Base-by-base conservation (phyloP, 2,329 filamentous ascomycete genomes). In the Penicillium sp. region DNA sequence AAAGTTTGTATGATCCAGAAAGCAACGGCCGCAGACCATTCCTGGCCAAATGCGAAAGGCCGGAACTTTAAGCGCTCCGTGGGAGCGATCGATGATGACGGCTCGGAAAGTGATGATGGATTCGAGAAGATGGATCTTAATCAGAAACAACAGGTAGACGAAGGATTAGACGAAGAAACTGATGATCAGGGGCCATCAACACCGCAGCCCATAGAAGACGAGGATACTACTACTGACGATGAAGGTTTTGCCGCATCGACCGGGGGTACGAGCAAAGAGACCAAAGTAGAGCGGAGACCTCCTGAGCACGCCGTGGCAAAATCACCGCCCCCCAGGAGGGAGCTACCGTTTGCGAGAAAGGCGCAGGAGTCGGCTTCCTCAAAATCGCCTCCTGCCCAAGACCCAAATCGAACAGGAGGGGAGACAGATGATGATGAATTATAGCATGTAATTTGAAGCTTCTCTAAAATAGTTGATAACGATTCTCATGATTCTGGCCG, bases 381-480 rank as follows among this genome's bases (percentile, higher is more conserved):
- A 23, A 45, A 19, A 35, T 8, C 52, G 9, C 30, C 65, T 17
- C 55, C n/a, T 23, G 30, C 60, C 35, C 61, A 67, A 31, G 66
- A 64, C 35, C 64, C 56, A 6, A 73, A 72, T 55, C 71, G 67
- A 45, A 73, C 66, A 6, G 71, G 62, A 35, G 78, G 76, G 21
- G 76, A 76, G 56, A 77, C 75, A 9, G 78, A 79, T 60, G 79
- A 81, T 63, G 79, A 81, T 69, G 79, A 81, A 62, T 61, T 80
- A 56, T 79, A 57, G 62, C 41, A 41, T 6, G 45, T 23, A 35
- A 45, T 21, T n/a, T 13, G 13, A 21, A 29, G 9, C 19, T 48
- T 44, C n/a, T 15, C 35, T 19, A 44, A 29, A 31, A 31, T 26
- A 30, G 17, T 23, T 21, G 17, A 30, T 17, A 19, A 49, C 19